Conservation (phyloP, 2,329 filamentous ascomycete species). For the Tolypocladium sp. region DNA sequence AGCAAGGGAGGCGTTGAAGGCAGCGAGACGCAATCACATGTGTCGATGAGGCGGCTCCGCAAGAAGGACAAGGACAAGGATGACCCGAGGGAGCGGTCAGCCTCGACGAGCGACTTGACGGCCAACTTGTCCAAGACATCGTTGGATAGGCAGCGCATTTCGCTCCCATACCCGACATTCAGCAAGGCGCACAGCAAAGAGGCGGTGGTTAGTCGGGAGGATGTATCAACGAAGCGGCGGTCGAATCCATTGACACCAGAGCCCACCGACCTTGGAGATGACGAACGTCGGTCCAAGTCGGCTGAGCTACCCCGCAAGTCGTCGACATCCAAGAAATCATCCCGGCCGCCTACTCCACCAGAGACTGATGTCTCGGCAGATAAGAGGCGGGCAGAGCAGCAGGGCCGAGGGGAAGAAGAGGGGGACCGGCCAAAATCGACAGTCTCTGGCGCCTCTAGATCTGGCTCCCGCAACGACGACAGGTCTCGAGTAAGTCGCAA, state of each 20-base stretch:
- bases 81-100: constrained; percentile 12
- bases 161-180: constrained; percentile 69
- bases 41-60: constrained; percentile 23
- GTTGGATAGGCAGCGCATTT: constrained; percentile 34
- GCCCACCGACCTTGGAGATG: constrained; percentile 54
- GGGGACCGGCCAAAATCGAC: constrained; percentile 32
- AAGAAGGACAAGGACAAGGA: constrained; percentile 25
- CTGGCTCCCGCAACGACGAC: constrained; percentile 37
- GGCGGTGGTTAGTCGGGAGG: constrained; percentile 56
- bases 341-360: constrained; percentile 52
- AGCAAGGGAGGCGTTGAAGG: constrained; percentile 29
- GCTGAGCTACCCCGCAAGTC: constrained; percentile 29
- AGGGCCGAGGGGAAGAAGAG: constrained; percentile 11
- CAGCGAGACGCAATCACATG: constrained; percentile 30
- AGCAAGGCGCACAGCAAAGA: constrained; percentile 92
- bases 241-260: constrained; percentile 56
- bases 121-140: constrained; percentile 33
- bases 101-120: constrained; percentile 39
- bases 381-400: constrained; percentile 25
- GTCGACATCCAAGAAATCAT: constrained; percentile 28
- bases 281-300: constrained; percentile 35
- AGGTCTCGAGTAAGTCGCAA: constrained; percentile 42
- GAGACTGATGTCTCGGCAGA: constrained; percentile 51
- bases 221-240: constrained; percentile 23
- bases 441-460: constrained; percentile 32